phyloP scores from a whole-genome alignment of 2,329 filamentous ascomycete species.

The Colletotrichum horii region DNA sequence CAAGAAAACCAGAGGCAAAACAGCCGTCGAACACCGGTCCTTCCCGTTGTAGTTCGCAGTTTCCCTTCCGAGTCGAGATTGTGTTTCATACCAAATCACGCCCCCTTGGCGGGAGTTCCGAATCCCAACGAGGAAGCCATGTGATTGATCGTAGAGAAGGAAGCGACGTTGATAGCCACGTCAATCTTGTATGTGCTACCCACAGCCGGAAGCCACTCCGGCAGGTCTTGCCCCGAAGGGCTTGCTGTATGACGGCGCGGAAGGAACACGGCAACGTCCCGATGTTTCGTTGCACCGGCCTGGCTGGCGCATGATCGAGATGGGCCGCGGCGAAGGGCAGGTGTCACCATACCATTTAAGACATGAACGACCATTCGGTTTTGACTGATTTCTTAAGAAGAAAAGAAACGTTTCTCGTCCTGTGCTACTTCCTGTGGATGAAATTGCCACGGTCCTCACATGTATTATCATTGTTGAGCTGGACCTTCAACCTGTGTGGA shows the following conservation, averaged over 20 bases:
- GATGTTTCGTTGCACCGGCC: neutral
- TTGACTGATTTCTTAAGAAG: no score
- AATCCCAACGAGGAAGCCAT: neutral
- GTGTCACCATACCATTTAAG: neutral
- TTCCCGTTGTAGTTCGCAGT: neutral
- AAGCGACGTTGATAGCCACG: neutral
- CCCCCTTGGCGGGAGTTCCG: neutral
- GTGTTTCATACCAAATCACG: neutral
- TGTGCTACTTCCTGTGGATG: no score
- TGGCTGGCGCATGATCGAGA: neutral
- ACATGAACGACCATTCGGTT: no score
- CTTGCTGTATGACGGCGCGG: neutral
- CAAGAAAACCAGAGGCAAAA: neutral
- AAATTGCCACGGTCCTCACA: no score
- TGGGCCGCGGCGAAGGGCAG: neutral
- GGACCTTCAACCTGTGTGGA: no score
- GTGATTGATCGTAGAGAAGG: neutral
- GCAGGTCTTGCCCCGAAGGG: neutral
- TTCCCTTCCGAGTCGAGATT: neutral
- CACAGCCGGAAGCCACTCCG: neutral
- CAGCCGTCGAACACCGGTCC: neutral
- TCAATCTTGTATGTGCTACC: neutral
- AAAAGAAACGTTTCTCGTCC: no score
- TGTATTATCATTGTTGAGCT: no score
- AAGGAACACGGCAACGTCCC: neutral